A percentile compares a stretch with the other conserved stretches of the same genome.
These are phyloP conservation scores for Erigeron philadelphicus DNA, from an alignment of 140 eudicot genomes.

Conservation along the genomic window DNA sequence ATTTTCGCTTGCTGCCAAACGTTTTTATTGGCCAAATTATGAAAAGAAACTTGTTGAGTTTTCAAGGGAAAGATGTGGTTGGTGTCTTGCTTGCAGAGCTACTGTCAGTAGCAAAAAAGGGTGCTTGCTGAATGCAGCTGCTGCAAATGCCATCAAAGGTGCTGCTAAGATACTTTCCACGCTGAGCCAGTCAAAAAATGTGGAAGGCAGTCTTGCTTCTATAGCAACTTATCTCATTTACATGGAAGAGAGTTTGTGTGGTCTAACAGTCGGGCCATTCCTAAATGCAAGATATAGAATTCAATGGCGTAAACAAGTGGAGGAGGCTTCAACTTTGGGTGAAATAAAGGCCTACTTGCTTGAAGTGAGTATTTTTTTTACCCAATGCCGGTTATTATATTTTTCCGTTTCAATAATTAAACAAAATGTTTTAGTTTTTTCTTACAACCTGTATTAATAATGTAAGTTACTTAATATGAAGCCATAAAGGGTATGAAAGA, in stretches of 20 bases:
- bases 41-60: conserved; percentile 80
- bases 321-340: conserved; percentile 55
- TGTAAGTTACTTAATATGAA: neutral
- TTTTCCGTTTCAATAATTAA: neutral
- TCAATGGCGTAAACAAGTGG: conserved; percentile 68
- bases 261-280: conserved; percentile 69
- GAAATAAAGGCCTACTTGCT: conserved; percentile 64
- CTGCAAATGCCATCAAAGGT: conserved; percentile 70
- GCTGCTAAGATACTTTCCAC: conserved; percentile 49
- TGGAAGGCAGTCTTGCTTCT: conserved; percentile 55
- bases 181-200: conserved; percentile 41
- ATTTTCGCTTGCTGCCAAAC: conserved; percentile 55
- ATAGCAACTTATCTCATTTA: conserved; percentile 61
- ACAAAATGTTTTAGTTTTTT: neutral
- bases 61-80: conserved; percentile 87
- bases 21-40: conserved; percentile 84
- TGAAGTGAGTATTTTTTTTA: conserved; percentile 45
- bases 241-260: conserved; percentile 83
- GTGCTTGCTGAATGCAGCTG: conserved; percentile 82
- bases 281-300: conserved; percentile 38
- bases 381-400: neutral
- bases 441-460: neutral
- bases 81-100: conserved; percentile 85
- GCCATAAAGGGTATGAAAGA: neutral
- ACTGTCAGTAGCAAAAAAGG: conserved; percentile 56